These are phyloP conservation scores for Oxyria digyna DNA, from an alignment of 148 eudicot species.

Conservation along the genomic window DNA sequence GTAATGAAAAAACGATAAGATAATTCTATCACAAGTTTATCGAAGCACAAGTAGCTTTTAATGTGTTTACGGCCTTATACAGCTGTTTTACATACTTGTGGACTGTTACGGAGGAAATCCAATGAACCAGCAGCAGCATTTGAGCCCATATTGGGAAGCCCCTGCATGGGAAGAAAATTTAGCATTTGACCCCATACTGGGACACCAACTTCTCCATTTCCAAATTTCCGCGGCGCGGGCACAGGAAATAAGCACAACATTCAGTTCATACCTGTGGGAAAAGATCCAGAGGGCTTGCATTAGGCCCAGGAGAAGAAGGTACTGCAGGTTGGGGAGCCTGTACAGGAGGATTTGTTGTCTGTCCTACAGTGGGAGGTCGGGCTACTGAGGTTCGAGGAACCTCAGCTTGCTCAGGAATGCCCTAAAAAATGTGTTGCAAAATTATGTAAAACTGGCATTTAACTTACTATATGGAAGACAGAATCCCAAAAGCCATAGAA, in stretches of 20 bases:
- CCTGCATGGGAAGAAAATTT: conserved; percentile 26
- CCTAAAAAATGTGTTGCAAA: conserved; percentile 26
- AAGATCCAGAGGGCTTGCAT: conserved; percentile 75
- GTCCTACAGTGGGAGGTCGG: conserved; percentile 14
- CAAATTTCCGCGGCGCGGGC: not conserved
- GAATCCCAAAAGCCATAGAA: not conserved
- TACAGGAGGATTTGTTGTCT: conserved; percentile 31
- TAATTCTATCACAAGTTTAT: too few species aligned
- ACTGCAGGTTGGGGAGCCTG: conserved; percentile 42
- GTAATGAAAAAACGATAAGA: too few species aligned
- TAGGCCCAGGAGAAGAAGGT: conserved; percentile 42
- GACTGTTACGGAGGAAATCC: conserved; percentile 80
- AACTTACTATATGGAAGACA: not conserved
- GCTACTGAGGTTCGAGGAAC: conserved; percentile 18
- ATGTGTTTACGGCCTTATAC: too few species aligned
- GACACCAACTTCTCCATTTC: not conserved
- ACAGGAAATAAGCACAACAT: not conserved
- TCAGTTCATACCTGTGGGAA: conserved; percentile 59
- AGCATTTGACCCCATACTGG: not conserved
- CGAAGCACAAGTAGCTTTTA: too few species aligned
- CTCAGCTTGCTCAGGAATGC: conserved; percentile 73
- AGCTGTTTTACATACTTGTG: conserved; percentile 36
- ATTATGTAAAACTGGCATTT: not conserved
- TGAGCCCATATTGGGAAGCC: conserved; percentile 56
- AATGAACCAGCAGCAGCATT: conserved; percentile 60